phyloP scores from a whole-genome alignment of 192 early-diverging fungal genomes.

The Mortierella claussenii region DNA sequence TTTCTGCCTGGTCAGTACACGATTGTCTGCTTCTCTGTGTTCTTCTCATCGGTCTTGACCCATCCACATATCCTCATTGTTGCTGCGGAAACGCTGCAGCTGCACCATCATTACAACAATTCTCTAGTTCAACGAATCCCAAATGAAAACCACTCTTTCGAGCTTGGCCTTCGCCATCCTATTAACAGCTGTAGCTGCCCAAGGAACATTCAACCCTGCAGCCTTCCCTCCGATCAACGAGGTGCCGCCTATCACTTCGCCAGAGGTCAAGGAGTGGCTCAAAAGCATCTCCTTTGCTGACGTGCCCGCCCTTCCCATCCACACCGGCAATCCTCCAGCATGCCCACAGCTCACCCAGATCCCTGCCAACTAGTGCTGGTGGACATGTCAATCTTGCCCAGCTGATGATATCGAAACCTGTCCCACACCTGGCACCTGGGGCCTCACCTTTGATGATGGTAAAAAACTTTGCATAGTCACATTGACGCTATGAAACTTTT shows the following conservation, averaged over 20 bases:
- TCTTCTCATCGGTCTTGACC: background rate
- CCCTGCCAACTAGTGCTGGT: constrained; percentile 38
- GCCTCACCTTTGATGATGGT: constrained; percentile 66
- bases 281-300: constrained; percentile 27
- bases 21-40: background rate
- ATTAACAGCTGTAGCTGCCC: background rate
- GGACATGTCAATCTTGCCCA: constrained; percentile 31
- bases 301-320: constrained; percentile 39
- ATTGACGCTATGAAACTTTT: background rate
- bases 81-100: no score
- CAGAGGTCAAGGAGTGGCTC: constrained; percentile 37
- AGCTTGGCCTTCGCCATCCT: constrained; percentile 12
- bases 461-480: constrained; percentile 19
- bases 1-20: background rate
- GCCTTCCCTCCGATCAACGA: constrained; percentile 25
- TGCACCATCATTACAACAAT: no score
- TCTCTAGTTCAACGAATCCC: no score
- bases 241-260: constrained; percentile 24
- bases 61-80: background rate
- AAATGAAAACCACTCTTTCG: constrained; percentile 29
- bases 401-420: constrained; percentile 34
- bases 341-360: background rate
- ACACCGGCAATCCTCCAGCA: constrained; percentile 30
- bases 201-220: constrained; percentile 33
- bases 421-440: constrained; percentile 62